These are phyloP conservation scores for Auricularia sp. DNA, from an alignment of 768 basidiomycete species.

Conservation along the genomic window DNA sequence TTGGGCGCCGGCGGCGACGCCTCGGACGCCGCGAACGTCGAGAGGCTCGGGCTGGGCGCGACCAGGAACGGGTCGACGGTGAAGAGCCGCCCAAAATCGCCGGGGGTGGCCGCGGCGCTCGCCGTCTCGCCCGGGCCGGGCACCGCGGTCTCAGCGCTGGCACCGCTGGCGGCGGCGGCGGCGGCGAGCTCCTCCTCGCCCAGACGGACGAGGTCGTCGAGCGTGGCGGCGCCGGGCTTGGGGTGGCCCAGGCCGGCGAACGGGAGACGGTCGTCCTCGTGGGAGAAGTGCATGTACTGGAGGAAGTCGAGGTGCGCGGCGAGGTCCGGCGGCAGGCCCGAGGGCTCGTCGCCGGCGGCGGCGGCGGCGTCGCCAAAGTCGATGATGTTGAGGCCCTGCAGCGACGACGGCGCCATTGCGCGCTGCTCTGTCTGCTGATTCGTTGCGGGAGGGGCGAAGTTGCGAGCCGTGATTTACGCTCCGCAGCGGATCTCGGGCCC, in stretches of 20 bases:
- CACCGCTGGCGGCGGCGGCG: conserved; percentile 5
- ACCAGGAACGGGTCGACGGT: conserved; percentile 34
- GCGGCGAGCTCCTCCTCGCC: conserved; percentile 4
- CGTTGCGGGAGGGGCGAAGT: neutral
- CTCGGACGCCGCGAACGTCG: conserved; percentile 21
- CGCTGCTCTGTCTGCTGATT: neutral
- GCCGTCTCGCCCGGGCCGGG: conserved; percentile 20
- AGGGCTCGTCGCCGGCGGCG: conserved; percentile 27
- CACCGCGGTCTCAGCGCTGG: neutral
- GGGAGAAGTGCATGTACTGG: conserved; percentile 25
- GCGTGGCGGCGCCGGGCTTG: neutral
- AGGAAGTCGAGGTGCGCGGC: conserved; percentile 72
- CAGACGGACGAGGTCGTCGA: neutral
- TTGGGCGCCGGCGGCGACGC: conserved; percentile 33
- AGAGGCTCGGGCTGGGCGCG: conserved; percentile 18
- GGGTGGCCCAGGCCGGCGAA: conserved; percentile 9
- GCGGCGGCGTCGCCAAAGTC: conserved; percentile 31
- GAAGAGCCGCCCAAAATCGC: conserved; percentile 24
- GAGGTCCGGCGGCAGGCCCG: conserved; percentile 52
- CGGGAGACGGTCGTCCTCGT: conserved; percentile 13
- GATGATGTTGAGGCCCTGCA: conserved; percentile 77
- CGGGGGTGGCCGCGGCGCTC: conserved; percentile 30
- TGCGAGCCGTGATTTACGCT: neutral
- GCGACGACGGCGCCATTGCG: conserved; percentile 25
- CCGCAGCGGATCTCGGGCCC: too few species aligned